Evolutionary conservation across 345 rosid genomes (phyloP).

Genomic region (Eucalyptus microcorys): DNA sequence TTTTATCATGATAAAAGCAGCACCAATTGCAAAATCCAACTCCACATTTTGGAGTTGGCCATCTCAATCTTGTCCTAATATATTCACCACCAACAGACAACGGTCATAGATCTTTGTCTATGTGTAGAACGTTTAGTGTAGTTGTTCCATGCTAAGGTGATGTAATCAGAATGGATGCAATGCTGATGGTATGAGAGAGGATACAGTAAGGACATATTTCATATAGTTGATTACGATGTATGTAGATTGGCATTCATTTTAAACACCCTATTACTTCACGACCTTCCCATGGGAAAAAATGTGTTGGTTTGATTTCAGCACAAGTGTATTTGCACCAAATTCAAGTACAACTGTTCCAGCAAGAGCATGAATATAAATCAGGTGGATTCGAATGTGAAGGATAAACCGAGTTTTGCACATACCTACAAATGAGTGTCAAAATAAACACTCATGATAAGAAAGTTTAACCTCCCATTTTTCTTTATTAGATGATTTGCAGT

Average conservation of each 20-base stretch:
- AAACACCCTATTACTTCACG: neutral
- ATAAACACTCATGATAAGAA: neutral
- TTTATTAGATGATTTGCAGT: neutral
- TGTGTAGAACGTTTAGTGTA: neutral
- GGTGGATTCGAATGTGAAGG: accelerated
- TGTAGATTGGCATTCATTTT: neutral
- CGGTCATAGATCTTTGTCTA: neutral
- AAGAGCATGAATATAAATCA: neutral
- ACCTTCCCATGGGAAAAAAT: neutral
- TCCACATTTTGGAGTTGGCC: neutral
- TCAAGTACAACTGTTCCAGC: neutral
- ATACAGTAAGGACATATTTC: too few species aligned
- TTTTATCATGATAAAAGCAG: neutral
- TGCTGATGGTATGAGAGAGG: accelerated
- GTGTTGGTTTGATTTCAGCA: neutral
- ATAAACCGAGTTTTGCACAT: neutral
- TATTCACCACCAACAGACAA: neutral
- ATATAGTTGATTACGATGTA: too few species aligned
- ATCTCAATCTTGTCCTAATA: neutral
- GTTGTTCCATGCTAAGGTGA: neutral
- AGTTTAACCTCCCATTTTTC: neutral
- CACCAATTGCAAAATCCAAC: too few species aligned
- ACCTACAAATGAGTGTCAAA: neutral
- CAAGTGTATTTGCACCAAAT: neutral
- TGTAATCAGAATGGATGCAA: too few species aligned